Base-by-base conservation (phyloP, 225 moss, liverwort and hornwort genomes). In the Marchantia paleacea region DNA sequence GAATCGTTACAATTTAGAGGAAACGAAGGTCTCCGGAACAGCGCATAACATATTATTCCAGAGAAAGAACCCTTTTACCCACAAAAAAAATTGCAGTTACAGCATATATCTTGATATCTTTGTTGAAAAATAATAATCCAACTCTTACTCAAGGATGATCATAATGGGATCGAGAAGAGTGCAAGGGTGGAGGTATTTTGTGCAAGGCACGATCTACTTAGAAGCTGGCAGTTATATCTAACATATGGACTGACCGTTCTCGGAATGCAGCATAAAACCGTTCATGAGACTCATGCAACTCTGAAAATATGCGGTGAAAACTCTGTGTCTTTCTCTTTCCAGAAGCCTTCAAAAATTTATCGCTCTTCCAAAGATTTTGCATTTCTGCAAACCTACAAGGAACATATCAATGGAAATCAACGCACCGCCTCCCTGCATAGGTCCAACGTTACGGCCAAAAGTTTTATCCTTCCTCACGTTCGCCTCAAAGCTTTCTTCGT, bases 311-410 rank as follows among this genome's bases (percentile, higher is more conserved):
- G 78, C 88, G 88, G 67, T 88, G 83, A 69, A 85, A 88, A 83
- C 88, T 85, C 81, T 88, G 85, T 74, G 88, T 78, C 72, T 88
- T 88, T 81, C 88, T 83, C 82, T 88, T 88, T 39, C 82, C 73
- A 55, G 78, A 73, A 61, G 80, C 74, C 78, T 83, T 85, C 85
- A 88, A 76, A 67, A 88, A 88, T 71, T 83, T 88, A 88, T 88
- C 88, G 64, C 82, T 88, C 39, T 88, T 85, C 88, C 88, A 88
- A 10, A 88, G 78, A 81, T 83, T 85, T 81, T 88, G 85, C 88
- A 88, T 85, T 76, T 88, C 88, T 54, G 88, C 85, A 72, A 85
- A 85, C 85, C 88, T 88, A 88, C 85, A 85, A 78, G 48, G 25
- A 51, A 47, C 63, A 47, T 69, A 75, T 50, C 75, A 83, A 52